Evolutionary conservation across 352 stramenopile species (phyloP), one percentile per base, ranked within the genome.

Genomic region (Globisporangium mamillatum): DNA sequence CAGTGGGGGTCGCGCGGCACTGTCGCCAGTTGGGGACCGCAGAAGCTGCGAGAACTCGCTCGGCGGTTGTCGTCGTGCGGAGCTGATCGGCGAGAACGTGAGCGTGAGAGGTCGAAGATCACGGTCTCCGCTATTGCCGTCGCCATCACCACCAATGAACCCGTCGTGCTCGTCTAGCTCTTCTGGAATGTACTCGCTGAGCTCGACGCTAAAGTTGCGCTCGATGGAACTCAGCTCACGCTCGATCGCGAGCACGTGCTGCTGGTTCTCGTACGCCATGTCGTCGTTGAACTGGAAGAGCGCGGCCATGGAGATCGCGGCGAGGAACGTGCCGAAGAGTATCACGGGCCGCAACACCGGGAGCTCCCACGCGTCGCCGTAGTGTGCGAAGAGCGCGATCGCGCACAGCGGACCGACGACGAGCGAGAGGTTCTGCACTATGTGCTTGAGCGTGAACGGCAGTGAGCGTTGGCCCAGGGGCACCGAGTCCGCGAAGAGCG

Each of bases 401-500:
- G 75, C 81, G 22, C 78, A 75, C 4, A 82, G n/a, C 1, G 88
- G 88, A 0, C 88, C 86, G 12, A 84, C 64, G 16, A 89, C 73
- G 1, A 81, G 67, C 36, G 82, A 76, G 0, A 71, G 38, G 63
- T 91, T 91, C 27, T 78, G 75, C 36, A 94, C 73, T 20, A 86
- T 71, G 63, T 89, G 79, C 65, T 92, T 90, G 54, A 92, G 66
- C 18, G 78, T 96, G 73, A 96, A 96, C 20, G 84, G 89, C 9
- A 83, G 72, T 1, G 84, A 93, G 36, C 90, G 73, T 65, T 90
- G 74, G 0, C 86, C 84, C 1, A 79, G 54, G 8, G 82, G 81
- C 34, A 96, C 78, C 0, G 88, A 96, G 67, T 97, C 90, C 8
- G 88, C 87, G 58, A 97, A 95, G 0, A 97, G 68, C 1, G 91